Evolutionary conservation across 495 filamentous ascomycete genomes (phyloP).

Genomic region (Aspergillus steynii): DNA sequence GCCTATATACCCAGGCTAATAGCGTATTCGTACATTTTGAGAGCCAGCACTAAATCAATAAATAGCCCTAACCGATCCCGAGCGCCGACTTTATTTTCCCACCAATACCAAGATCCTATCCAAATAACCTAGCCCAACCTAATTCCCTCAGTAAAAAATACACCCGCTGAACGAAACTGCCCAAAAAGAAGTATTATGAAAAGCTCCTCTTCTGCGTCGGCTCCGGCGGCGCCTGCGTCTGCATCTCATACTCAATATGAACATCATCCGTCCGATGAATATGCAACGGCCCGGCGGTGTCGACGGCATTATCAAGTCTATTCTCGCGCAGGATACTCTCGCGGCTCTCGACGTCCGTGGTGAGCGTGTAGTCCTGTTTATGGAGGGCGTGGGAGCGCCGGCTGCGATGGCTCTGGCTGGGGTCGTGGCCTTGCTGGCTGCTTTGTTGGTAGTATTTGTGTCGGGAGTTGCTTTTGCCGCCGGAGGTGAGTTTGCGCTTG

Average conservation of each 20-base stretch:
- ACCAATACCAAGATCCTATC: too few relatives aligned
- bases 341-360: conserved; percentile 23
- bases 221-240: background rate
- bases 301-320: background rate
- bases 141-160: background rate
- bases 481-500: conserved; percentile 29
- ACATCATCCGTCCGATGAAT: conserved; percentile 36
- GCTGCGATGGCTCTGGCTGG: conserved; percentile 23
- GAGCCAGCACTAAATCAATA: too few relatives aligned
- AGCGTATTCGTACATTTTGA: too few relatives aligned
- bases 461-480: conserved; percentile 3
- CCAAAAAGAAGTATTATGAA: background rate
- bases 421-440: background rate
- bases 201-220: background rate
- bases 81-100: background rate
- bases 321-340: conserved; percentile 29
- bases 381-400: conserved; percentile 21
- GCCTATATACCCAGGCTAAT: too few relatives aligned
- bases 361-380: conserved; percentile 17
- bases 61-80: background rate
- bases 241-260: conserved; percentile 28
- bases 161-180: background rate
- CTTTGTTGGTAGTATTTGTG: background rate
- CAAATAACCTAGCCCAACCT: too few relatives aligned
- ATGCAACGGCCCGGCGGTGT: conserved; percentile 8